Conservation (phyloP, 495 filamentous ascomycete species). For the Hypomontagnella submonticulosa region DNA sequence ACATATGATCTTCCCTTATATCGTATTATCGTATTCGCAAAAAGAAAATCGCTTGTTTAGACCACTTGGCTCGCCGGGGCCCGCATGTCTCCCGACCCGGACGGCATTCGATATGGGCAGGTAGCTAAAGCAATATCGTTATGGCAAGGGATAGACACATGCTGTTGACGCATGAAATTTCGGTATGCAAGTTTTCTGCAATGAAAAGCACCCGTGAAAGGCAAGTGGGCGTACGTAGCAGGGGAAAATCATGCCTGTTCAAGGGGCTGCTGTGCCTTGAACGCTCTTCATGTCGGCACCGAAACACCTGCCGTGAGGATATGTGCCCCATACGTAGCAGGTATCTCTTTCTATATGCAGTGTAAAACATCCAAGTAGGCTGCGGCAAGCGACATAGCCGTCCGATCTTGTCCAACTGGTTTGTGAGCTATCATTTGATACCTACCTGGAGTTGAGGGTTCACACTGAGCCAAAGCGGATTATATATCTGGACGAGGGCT, state of each 20-base stretch:
- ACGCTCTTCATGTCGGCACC: conserved; percentile 27
- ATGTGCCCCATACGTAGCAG: conserved; percentile 16
- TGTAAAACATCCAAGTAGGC: conserved; percentile 27
- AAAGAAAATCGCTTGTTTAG: neutral
- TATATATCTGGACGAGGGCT: conserved; percentile 28
- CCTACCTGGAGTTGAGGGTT: neutral
- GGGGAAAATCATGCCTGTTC: conserved; percentile 37
- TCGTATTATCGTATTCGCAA: neutral
- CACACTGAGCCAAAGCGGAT: neutral
- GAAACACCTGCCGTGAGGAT: conserved; percentile 34
- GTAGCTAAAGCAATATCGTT: neutral
- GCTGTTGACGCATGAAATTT: conserved; percentile 29
- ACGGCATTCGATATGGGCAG: neutral
- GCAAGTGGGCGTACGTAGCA: conserved; percentile 23
- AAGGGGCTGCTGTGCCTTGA: conserved; percentile 18
- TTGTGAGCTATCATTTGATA: conserved; percentile 25
- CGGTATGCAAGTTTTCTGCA: conserved; percentile 33
- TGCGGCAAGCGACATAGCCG: conserved; percentile 34
- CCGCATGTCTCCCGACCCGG: conserved; percentile 10
- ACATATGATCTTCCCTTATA: neutral
- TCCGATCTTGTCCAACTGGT: conserved; percentile 30
- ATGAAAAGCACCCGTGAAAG: conserved; percentile 18
- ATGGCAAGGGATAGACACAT: conserved; percentile 5
- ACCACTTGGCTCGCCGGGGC: conserved; percentile 19
- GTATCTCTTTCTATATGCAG: conserved; percentile 21